phyloP scores from a whole-genome alignment of 108 stramenopile species.

The Cyclostephanos invisitatus region DNA sequence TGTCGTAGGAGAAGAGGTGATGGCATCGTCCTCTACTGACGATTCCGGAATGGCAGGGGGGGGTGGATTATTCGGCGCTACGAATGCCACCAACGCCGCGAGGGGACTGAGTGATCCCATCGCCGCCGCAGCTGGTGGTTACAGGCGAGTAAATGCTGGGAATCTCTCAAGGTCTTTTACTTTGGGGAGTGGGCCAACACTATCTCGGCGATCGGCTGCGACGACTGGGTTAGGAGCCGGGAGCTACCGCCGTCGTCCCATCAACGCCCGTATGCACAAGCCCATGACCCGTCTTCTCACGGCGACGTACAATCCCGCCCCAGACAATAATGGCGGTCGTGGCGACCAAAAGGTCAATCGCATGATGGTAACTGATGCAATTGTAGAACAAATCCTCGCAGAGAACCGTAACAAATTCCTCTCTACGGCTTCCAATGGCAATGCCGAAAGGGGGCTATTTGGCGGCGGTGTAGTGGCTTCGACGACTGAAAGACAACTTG shows the following conservation, averaged over 20 bases:
- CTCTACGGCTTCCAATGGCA: neutral
- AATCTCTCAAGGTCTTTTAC: neutral
- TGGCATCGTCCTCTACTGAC: neutral
- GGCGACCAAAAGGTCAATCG: neutral
- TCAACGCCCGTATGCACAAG: conserved; percentile 21
- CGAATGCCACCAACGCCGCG: conserved; percentile 6
- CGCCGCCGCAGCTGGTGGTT: neutral
- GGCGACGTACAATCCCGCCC: neutral
- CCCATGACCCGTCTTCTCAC: conserved; percentile 21
- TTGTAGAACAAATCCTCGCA: neutral
- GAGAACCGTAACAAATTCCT: conserved; percentile 1
- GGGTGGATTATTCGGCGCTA: neutral
- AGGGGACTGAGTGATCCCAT: neutral
- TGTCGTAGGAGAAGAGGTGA: neutral
- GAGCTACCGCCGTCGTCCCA: conserved; percentile 17
- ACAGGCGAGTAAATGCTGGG: neutral
- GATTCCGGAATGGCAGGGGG: neutral
- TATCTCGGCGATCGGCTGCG: conserved; percentile 6
- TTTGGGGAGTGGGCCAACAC: neutral
- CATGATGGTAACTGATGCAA: conserved; percentile 7
- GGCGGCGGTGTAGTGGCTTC: neutral
- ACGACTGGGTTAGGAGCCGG: neutral
- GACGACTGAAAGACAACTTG: neutral
- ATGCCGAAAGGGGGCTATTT: neutral
- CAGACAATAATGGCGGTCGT: neutral